Base-by-base conservation (phyloP, 129 eudicot species). In the Sambucus nigra region DNA sequence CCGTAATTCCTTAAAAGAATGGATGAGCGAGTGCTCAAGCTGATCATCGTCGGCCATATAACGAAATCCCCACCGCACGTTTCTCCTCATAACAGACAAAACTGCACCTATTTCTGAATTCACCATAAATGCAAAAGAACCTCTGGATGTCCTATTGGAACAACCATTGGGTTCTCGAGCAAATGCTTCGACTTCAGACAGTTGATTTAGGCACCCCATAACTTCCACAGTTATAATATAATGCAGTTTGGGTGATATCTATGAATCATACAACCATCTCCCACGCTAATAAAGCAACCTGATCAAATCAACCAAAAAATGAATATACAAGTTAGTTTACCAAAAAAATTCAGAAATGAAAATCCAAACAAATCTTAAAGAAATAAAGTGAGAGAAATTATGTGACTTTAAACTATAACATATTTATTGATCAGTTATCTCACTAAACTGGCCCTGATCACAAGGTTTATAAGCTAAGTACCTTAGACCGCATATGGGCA, bases 31-130 rank as follows among this genome's bases (percentile, higher is more conserved):
- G 59, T 75, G 76, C 47, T 75, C 82, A 52, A 66, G 29, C 53
- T 68, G 83, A 27, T 76, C 77, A 54, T 66, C 83, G 52, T 69
- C 75, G 44, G 73, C 59, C 55, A 63, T 22, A 40, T 72, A 65
- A 44, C 64, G 72, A 17, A 51, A 63, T 51, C 77, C 72, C 77
- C 77, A 72, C n/a, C 77, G 60, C 23, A 72, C 77, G 52, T 72
- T 72, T 45, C 77, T 72, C 63, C 77, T 59, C 72, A 72, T 72
- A 20, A 72, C 77, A 24, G 77, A 72, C 63, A 72, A 65, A 44
- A 72, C 77, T 1, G 72, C 72, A 45, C 77, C 77, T 27, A 72
- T 72, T 42, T 72, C 77, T 28, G 77, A 72, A 32, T 72, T 72
- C 29, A 65, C 52, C 52, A 59, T 64, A 44, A 69, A 64, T 38